Conservation (phyloP, 2,329 filamentous ascomycete species). For the Truncatella angustata region DNA sequence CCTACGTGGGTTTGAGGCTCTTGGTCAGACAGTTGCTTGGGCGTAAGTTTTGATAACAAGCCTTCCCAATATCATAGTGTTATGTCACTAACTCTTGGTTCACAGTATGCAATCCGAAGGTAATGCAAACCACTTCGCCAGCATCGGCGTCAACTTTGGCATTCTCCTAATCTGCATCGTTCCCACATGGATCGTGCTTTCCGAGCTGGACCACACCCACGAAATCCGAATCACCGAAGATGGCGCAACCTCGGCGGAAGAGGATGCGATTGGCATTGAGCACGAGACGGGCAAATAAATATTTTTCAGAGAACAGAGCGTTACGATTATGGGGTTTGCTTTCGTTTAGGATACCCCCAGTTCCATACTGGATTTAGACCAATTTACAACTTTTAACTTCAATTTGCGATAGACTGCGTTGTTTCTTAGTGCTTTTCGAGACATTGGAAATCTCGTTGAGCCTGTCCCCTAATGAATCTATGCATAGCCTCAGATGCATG, state of each 20-base stretch:
- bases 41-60: slow-evolving; percentile 17
- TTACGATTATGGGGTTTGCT: too few relatives aligned
- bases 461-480: too few relatives aligned
- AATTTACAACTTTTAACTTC: too few relatives aligned
- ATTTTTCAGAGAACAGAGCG: too few relatives aligned
- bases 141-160: slow-evolving; percentile 30
- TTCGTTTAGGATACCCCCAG: too few relatives aligned
- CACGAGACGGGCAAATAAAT: not conserved
- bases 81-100: not conserved
- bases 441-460: too few relatives aligned
- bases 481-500: too few relatives aligned
- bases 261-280: slow-evolving; percentile 2
- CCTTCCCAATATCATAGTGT: not conserved
- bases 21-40: slow-evolving; percentile 31
- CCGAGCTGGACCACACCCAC: slow-evolving; percentile 26
- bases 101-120: slow-evolving; percentile 29
- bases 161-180: slow-evolving; percentile 25
- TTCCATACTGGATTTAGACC: too few relatives aligned
- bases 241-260: not conserved
- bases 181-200: slow-evolving; percentile 30
- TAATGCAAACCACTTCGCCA: slow-evolving; percentile 30
- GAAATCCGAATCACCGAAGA: slow-evolving; percentile 18
- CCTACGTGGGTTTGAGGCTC: slow-evolving; percentile 27
- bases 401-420: too few relatives aligned
- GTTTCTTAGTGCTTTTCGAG: too few relatives aligned